Conservation (phyloP, 2,329 filamentous ascomycete species). For the Epichloe gansuensis region DNA sequence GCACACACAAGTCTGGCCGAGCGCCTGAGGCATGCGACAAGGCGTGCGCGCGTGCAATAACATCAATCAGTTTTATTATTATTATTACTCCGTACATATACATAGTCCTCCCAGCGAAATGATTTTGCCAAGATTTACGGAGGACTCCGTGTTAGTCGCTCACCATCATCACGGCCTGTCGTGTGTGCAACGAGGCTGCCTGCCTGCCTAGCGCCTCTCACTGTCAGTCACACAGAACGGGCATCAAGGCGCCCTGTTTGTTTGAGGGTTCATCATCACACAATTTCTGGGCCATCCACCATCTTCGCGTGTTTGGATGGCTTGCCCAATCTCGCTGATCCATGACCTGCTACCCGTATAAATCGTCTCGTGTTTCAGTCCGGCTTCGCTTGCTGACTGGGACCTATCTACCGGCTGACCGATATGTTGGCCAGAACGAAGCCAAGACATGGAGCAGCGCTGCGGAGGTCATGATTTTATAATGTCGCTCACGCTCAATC, state of each 20-base stretch:
- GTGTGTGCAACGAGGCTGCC: not conserved
- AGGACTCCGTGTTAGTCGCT: not conserved
- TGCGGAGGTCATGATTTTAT: not conserved
- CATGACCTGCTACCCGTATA: not conserved
- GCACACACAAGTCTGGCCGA: conserved; percentile 2
- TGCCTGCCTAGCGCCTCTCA: not conserved
- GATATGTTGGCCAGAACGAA: not conserved
- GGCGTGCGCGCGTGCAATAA: not conserved
- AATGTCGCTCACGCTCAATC: not conserved
- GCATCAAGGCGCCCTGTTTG: not conserved
- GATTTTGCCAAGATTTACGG: too few species aligned
- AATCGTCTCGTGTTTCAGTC: not conserved
- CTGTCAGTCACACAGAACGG: not conserved
- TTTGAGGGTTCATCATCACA: too few species aligned
- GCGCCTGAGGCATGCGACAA: conserved; percentile 14
- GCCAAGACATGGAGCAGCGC: not conserved
- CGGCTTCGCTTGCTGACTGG: not conserved
- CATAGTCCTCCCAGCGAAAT: not conserved
- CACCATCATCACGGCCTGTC: not conserved
- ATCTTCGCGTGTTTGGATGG: not conserved
- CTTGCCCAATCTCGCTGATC: not conserved
- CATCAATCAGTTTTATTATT: not conserved
- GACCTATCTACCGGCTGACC: not conserved
- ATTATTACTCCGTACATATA: too few species aligned
- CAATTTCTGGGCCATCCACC: not conserved